Base-by-base conservation (phyloP, 2,329 filamentous ascomycete genomes). In the Talaromyces albobiverticillius region DNA sequence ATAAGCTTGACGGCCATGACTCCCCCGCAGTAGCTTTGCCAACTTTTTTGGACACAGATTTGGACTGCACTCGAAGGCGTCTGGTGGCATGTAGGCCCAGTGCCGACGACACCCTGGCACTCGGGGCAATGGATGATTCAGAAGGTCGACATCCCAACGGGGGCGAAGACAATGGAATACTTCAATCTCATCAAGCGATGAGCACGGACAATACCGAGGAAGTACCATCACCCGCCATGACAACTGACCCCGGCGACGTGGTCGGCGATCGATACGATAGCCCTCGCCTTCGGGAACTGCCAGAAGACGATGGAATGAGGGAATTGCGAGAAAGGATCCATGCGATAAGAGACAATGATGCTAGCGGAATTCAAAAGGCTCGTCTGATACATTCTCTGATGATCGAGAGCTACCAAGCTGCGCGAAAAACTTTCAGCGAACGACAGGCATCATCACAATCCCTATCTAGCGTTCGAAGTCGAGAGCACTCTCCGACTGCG, bases 231-330 rank as follows among this genome's bases (percentile, higher is more conserved):
- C 14, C 40, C n/a, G 31, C 16, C 23, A 38, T 34, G 4, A 32
- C 9, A 25, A 32, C 48, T 36, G 16, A 20, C 16, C 32, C 38
- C 14, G 20, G 22, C 23, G 50, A 46, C 20, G 41, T 40, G 22
- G 22, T 38, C 10, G 22, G 31, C 25, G 53, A 51, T 45, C 42
- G 42, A 40, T 46, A 51, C 31, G 47, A 42, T 8, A 29, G 16
- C 13, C 20, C 11, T 32, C 26, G 50, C 46, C 34, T 56, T 9
- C 38, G 50, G 11, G 59, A 65, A 14, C 67, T 90, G 38, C 88
- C 89, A 1, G 89, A 87, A 65, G 87, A 93, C 64, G 89, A 94
- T 76, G 89, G 89, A 42, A 92, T 90, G 86, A 77, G 81, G 16
- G 71, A 74, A 52, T 70, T 93, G 62, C 79, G 89, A 62, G 79